Evolutionary conservation across 2,329 filamentous ascomycete species (phyloP).

Genomic region (Fusarium sp.): DNA sequence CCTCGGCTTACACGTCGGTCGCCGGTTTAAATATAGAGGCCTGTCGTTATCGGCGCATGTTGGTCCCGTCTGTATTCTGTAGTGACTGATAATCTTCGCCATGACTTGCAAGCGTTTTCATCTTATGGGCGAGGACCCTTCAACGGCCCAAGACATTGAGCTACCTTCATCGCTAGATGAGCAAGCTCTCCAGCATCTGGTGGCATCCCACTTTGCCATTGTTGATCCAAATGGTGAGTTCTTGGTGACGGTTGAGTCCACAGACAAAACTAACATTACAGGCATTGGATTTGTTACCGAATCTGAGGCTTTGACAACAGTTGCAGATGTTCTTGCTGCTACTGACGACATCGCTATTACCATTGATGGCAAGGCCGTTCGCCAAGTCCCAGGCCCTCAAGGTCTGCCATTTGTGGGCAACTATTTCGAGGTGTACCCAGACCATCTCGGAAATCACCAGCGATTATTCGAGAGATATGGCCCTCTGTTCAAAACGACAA

Average conservation of each 20-base stretch:
- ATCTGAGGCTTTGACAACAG: constrained; percentile 46
- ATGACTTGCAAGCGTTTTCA: constrained; percentile 56
- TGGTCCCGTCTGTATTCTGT: neutral
- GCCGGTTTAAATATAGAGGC: constrained; percentile 31
- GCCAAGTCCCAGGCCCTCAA: constrained; percentile 61
- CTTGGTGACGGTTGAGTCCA: neutral
- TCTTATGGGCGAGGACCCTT: constrained; percentile 55
- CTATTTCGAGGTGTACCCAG: constrained; percentile 66
- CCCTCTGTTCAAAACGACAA: constrained; percentile 62
- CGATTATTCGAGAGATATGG: constrained; percentile 65
- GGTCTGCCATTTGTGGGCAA: constrained; percentile 63
- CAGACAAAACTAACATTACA: constrained; percentile 33
- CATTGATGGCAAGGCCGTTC: constrained; percentile 61
- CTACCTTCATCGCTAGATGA: constrained; percentile 50
- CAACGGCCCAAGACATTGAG: constrained; percentile 52
- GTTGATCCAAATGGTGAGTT: constrained; percentile 54
- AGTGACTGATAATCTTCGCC: constrained; percentile 1
- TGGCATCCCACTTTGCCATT: constrained; percentile 57
- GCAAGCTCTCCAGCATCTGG: constrained; percentile 53
- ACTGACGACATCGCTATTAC: constrained; percentile 54
- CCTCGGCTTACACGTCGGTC: constrained; percentile 11
- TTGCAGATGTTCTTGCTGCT: constrained; percentile 51
- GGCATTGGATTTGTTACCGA: constrained; percentile 53
- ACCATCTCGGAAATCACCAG: constrained; percentile 67
- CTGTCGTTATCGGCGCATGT: constrained; percentile 2